phyloP scores from a whole-genome alignment of 768 basidiomycete species.

The Boletus bicolor region DNA sequence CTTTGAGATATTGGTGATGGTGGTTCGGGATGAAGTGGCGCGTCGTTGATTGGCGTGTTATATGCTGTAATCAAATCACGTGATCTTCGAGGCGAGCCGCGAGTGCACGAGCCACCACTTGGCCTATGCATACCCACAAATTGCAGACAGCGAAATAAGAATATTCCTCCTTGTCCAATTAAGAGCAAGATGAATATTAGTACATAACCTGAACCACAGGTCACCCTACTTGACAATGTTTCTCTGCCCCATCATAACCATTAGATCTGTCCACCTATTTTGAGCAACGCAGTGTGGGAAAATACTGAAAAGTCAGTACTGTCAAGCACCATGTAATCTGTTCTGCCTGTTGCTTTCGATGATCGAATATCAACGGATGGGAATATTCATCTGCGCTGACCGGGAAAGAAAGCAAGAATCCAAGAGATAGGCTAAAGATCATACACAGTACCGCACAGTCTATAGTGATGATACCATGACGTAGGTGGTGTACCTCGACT shows the following conservation, averaged over 20 bases:
- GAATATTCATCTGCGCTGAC: background rate
- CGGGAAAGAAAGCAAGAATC: too few species aligned
- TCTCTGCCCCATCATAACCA: background rate
- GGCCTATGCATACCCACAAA: too few species aligned
- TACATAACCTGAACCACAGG: background rate
- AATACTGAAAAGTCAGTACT: background rate
- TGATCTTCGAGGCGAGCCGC: conserved; percentile 5
- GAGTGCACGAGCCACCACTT: conserved; percentile 3
- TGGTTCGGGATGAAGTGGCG: conserved; percentile 24
- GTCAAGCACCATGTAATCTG: background rate
- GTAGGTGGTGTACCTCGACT: background rate
- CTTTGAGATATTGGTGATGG: conserved; percentile 18
- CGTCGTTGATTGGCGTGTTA: conserved; percentile 34
- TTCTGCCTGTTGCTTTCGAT: too few species aligned
- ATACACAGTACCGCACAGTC: too few species aligned
- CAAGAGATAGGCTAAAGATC: too few species aligned
- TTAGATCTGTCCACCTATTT: background rate
- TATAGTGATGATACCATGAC: too few species aligned
- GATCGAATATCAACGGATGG: background rate
- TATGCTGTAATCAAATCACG: conserved; percentile 28
- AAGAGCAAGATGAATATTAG: background rate
- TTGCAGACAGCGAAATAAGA: too few species aligned
- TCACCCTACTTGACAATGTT: background rate
- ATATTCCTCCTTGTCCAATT: too few species aligned
- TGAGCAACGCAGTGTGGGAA: background rate